Evolutionary conservation across 192 early-diverging fungal genomes (phyloP).

Genomic region (Backusella macrospora): DNA sequence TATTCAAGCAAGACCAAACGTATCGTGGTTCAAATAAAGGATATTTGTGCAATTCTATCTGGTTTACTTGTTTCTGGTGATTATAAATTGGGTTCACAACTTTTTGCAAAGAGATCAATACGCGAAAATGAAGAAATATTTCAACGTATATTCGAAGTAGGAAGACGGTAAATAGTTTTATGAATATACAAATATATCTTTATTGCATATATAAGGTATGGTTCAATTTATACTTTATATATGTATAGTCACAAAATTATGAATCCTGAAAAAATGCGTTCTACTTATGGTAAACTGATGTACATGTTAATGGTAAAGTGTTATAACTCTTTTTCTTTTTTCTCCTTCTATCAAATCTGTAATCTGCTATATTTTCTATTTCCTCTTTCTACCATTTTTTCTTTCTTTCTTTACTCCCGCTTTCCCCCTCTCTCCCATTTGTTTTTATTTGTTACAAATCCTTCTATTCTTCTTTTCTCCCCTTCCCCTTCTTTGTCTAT

Average conservation of each 20-base stretch:
- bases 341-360: neutral
- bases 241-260: slow-evolving; percentile 72
- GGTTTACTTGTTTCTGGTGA: slow-evolving; percentile 87
- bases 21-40: slow-evolving; percentile 93
- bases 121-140: slow-evolving; percentile 79
- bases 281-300: slow-evolving; percentile 94
- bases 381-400: neutral
- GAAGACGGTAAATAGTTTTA: slow-evolving; percentile 52
- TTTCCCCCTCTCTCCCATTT: neutral
- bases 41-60: slow-evolving; percentile 91
- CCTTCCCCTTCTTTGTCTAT: neutral
- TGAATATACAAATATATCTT: neutral
- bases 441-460: neutral
- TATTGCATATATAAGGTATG: neutral
- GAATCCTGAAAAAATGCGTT: slow-evolving; percentile 97
- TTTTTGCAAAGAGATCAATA: slow-evolving; percentile 65
- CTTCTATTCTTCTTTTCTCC: no score
- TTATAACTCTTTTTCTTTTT: neutral
- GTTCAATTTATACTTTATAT: neutral
- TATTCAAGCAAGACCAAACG: slow-evolving; percentile 87
- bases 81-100: slow-evolving; percentile 74
- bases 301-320: slow-evolving; percentile 76
- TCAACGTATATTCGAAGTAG: slow-evolving; percentile 69
- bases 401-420: no score
- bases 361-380: neutral